phyloP scores from a whole-genome alignment of 1,139 yeast genomes.

The Williopsis jadinii region DNA sequence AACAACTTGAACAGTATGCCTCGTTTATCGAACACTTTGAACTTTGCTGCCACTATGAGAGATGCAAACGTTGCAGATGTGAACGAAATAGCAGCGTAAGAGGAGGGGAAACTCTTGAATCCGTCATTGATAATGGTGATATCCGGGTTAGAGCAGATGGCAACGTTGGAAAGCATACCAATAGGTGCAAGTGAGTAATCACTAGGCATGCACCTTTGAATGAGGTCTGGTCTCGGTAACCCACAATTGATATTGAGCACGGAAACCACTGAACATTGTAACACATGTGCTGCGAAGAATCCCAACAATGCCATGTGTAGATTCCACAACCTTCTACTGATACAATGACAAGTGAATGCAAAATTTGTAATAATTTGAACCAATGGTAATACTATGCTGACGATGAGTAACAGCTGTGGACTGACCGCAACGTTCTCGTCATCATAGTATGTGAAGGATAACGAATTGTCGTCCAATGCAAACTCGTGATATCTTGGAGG shows the following conservation, averaged over 20 bases:
- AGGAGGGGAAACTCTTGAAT: constrained; percentile 45
- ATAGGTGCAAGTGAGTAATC: constrained; percentile 14
- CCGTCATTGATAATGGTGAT: constrained; percentile 35
- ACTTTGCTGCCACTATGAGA: constrained; percentile 32
- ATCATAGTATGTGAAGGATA: constrained; percentile 30
- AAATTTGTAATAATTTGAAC: constrained; percentile 25
- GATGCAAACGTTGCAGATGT: constrained; percentile 35
- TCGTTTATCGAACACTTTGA: constrained; percentile 33
- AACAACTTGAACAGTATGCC: constrained; percentile 33
- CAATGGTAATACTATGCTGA: constrained; percentile 31
- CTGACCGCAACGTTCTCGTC: constrained; percentile 32
- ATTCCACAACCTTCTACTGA: constrained; percentile 35
- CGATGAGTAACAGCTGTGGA: constrained; percentile 25
- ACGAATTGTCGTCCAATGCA: constrained; percentile 27
- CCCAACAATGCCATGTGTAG: constrained; percentile 32
- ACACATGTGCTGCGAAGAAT: constrained; percentile 34
- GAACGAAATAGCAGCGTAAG: constrained; percentile 43
- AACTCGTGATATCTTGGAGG: constrained; percentile 38
- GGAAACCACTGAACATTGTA: constrained; percentile 35
- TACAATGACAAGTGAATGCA: constrained; percentile 20
- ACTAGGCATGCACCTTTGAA: constrained; percentile 36
- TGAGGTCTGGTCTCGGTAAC: constrained; percentile 41
- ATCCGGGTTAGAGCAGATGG: constrained; percentile 30
- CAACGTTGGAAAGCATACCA: constrained; percentile 28
- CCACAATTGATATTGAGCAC: constrained; percentile 40